Conservation (phyloP, 148 eudicot species). For the Limonium bicolor region DNA sequence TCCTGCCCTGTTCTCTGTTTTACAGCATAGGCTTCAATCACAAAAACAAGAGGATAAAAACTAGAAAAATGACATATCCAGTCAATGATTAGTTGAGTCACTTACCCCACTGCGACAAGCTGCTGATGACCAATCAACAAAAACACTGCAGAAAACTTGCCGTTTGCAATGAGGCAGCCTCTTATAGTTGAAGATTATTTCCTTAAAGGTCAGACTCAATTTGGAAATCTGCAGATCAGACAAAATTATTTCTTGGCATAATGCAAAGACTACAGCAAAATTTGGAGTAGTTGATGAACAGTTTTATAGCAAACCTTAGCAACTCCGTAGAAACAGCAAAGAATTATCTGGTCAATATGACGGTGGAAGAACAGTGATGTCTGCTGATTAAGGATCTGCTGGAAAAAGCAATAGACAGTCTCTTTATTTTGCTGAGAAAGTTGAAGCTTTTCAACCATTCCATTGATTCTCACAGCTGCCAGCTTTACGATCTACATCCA, state of each 20-base stretch:
- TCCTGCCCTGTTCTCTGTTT: slow-evolving; percentile 68
- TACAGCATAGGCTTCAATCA: too few relatives aligned
- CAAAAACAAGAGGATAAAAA: not conserved
- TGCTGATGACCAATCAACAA: slow-evolving; percentile 67
- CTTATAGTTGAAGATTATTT: slow-evolving; percentile 70
- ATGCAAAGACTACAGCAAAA: too few relatives aligned
- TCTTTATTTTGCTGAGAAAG: slow-evolving; percentile 65
- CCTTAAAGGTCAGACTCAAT: slow-evolving; percentile 62
- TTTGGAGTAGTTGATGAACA: too few relatives aligned
- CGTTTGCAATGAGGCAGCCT: slow-evolving; percentile 91
- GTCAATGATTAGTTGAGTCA: slow-evolving; percentile 1
- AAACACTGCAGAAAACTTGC: slow-evolving; percentile 81
- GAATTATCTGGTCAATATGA: slow-evolving; percentile 90
- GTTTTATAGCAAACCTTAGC: slow-evolving; percentile 88
- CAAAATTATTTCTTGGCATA: too few relatives aligned
- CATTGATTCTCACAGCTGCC: slow-evolving; percentile 94
- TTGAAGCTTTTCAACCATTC: slow-evolving; percentile 80
- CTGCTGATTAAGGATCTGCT: slow-evolving; percentile 52
- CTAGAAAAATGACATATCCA: not conserved
- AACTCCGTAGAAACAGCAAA: slow-evolving; percentile 89
- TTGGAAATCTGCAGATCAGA: slow-evolving; percentile 57
- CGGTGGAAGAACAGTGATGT: slow-evolving; percentile 72
- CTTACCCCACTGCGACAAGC: slow-evolving; percentile 54
- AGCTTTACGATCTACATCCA: slow-evolving; percentile 62
- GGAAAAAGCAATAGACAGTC: slow-evolving; percentile 73